phyloP scores from a whole-genome alignment of 2,329 filamentous ascomycete species.

The Diplodia scrobiculata region DNA sequence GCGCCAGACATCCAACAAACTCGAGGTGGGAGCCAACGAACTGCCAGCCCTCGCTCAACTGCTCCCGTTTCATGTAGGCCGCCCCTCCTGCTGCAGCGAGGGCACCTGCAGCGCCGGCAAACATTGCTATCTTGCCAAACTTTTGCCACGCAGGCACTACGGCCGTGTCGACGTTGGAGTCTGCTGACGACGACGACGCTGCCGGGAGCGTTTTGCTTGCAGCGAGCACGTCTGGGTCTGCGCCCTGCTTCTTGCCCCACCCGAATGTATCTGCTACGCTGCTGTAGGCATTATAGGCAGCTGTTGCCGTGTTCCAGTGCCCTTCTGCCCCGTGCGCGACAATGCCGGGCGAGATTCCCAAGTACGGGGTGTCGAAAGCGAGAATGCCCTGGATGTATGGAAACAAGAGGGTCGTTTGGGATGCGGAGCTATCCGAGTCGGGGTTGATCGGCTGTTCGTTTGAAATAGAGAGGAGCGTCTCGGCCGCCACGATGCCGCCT shows the following conservation, averaged over 20 bases:
- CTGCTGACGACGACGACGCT: constrained; percentile 38
- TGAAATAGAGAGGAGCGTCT: constrained; percentile 75
- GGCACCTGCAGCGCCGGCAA: constrained; percentile 77
- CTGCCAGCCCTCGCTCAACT: constrained; percentile 71
- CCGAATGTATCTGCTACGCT: constrained; percentile 66
- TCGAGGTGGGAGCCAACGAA: constrained; percentile 91
- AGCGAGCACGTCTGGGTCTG: constrained; percentile 36
- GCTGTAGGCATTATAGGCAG: constrained; percentile 68
- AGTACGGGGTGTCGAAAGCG: constrained; percentile 91
- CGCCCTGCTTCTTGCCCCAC: constrained; percentile 51
- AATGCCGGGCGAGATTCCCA: constrained; percentile 77
- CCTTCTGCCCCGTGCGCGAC: constrained; percentile 85
- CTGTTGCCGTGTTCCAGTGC: constrained; percentile 74
- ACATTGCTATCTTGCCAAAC: constrained; percentile 84
- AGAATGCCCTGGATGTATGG: constrained; percentile 88
- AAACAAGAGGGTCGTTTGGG: constrained; percentile 74
- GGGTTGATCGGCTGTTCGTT: constrained; percentile 52
- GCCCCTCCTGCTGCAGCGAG: constrained; percentile 81
- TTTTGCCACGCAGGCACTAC: constrained; percentile 64
- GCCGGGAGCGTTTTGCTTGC: constrained; percentile 42
- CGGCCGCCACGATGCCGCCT: constrained; percentile 86
- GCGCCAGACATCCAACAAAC: constrained; percentile 86
- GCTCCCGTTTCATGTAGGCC: constrained; percentile 81
- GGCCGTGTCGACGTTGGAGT: constrained; percentile 50
- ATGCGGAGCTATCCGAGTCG: constrained; percentile 43